These are phyloP conservation scores for Oryza brachyantha DNA, from an alignment of 176 grass and related monocot species.

Conservation along the genomic window DNA sequence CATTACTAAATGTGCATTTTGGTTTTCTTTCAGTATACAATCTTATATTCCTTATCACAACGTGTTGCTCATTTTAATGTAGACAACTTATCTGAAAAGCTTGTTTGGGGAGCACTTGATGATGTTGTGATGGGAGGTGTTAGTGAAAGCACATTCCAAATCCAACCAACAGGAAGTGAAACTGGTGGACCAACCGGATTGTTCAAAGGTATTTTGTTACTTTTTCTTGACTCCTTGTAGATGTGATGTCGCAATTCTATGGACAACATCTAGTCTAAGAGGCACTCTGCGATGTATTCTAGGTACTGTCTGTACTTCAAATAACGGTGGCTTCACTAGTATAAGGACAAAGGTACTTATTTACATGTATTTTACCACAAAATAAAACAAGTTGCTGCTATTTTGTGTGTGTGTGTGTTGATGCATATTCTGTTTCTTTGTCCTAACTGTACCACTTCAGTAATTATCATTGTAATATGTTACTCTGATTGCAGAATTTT, in stretches of 20 bases:
- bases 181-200: conserved; percentile 78
- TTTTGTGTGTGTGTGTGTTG: neutral
- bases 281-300: neutral
- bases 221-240: conserved; percentile 4
- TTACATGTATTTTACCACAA: conserved; percentile 7
- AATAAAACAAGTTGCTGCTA: neutral
- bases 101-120: conserved; percentile 89
- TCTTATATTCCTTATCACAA: neutral
- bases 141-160: conserved; percentile 89
- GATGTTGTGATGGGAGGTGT: conserved; percentile 98
- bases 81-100: conserved; percentile 65
- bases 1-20: neutral
- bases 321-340: conserved; percentile 96
- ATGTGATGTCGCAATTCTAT: conserved; percentile 11
- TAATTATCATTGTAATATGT: neutral
- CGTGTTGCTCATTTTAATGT: conserved; percentile 13
- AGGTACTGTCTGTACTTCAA: conserved; percentile 92
- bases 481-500: conserved; percentile 67
- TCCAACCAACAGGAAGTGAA: conserved; percentile 80
- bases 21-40: neutral
- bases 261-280: neutral
- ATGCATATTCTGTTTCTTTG: neutral
- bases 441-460: neutral
- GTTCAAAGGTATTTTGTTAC: conserved; percentile 74
- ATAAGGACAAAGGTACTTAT: conserved; percentile 93